These are phyloP conservation scores for Naganishia albida DNA, from an alignment of 1,284 basidiomycete genomes.

Conservation along the genomic window DNA sequence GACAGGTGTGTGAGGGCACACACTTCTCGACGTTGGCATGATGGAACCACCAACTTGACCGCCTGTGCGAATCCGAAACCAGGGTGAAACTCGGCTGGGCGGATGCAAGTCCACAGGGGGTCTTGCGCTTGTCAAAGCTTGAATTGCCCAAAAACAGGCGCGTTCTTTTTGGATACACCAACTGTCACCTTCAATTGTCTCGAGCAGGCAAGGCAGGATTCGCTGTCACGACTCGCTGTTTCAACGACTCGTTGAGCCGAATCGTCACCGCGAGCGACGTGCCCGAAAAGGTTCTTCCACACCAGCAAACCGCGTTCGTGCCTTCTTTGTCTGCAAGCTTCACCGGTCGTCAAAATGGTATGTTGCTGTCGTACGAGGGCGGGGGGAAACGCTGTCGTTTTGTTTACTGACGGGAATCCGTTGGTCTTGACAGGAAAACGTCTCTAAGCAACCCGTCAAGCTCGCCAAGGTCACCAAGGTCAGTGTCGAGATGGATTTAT, in stretches of 20 bases:
- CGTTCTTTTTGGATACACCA: conserved; percentile 12
- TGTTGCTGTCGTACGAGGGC: neutral
- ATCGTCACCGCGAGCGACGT: conserved; percentile 2
- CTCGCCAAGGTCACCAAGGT: conserved; percentile 96
- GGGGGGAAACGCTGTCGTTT: neutral
- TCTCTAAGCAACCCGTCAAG: conserved; percentile 79
- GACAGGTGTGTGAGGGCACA: conserved; percentile 2
- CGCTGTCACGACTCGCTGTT: conserved; percentile 6
- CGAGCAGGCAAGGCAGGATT: neutral
- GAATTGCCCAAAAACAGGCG: neutral
- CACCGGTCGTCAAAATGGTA: conserved; percentile 30
- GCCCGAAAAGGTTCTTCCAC: neutral
- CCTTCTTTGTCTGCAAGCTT: conserved; percentile 25
- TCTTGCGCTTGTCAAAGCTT: neutral
- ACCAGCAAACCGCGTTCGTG: conserved; percentile 30
- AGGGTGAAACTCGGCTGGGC: conserved; percentile 12
- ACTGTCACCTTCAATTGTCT: neutral
- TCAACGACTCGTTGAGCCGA: conserved; percentile 12
- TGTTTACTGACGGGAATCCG: neutral
- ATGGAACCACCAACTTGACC: neutral
- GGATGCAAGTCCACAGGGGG: conserved; percentile 6
- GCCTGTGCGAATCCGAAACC: conserved; percentile 6
- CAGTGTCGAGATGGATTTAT: conserved; percentile 35
- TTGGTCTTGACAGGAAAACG: conserved; percentile 34
- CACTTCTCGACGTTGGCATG: neutral